Base-by-base conservation (phyloP, 768 basidiomycete species). In the Neoboletus subvelutipes region DNA sequence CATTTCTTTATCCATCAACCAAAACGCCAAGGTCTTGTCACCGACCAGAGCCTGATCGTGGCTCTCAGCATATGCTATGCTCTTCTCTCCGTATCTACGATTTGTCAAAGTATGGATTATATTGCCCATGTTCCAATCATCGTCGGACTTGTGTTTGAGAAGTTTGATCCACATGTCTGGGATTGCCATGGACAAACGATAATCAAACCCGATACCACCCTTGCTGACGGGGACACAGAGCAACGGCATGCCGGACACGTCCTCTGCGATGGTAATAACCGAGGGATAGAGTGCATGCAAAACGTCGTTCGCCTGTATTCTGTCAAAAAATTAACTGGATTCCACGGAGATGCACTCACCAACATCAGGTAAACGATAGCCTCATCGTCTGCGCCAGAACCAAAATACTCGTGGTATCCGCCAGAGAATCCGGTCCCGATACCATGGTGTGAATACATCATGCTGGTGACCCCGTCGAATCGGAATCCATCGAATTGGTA, bases 1-100 rank as follows among this genome's bases (percentile, higher is more conserved):
- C 97, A 99, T 99, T 74, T 98, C 97, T 75, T 96, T 96, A 74
- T 99, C 97, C 97, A 99, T 99, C 56, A 98, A 75, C 97, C 97
- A 99, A 75, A 99, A 99, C 4, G 97, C 97, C 45, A 99, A 67
- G 3, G 96, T 98, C 78, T 99, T 99, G 77, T 99, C 97, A 13
- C 97, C 97, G 0, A 99, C 97, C 29, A 99, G 82, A 15, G 97
- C 96, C 71, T 99, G 97, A 73, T 98, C 96, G 62, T 98, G 97
- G 64, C 91, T 94, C 75, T 99, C 97, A 50, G 93, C 94, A 59
- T 90, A 90, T 0, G 94, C 92, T 50, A 99, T 84, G 62, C 90
- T 94, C 77, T 86, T 92, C 78, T 99, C 97, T 24, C 85, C 82
- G 66, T 94, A 76, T 37, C 97, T 82, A 54, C 97, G 81, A 73